Conservation (phyloP, 140 eudicot genomes). For the Flaveria floridana region DNA sequence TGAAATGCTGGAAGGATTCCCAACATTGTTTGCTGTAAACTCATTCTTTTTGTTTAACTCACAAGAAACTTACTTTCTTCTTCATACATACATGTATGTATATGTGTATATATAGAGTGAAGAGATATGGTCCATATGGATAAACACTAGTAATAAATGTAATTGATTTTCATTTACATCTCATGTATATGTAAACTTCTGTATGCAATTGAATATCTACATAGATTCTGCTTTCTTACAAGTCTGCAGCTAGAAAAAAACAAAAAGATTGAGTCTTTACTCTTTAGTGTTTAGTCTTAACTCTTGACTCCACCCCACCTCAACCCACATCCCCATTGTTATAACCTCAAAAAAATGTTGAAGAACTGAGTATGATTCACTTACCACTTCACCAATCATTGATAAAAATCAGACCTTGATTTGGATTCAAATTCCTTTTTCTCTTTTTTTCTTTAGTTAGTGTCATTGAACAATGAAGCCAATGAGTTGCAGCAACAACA, state of each 20-base stretch:
- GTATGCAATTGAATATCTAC: slow-evolving; percentile 8
- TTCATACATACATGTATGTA: not conserved
- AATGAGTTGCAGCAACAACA: slow-evolving; percentile 36
- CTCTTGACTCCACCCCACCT: slow-evolving; percentile 15
- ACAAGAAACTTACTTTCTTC: slow-evolving; percentile 70
- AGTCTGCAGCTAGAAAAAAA: slow-evolving; percentile 67
- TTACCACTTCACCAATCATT: slow-evolving; percentile 60
- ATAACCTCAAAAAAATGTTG: slow-evolving; percentile 34
- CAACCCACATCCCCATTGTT: not conserved
- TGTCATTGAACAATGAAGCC: slow-evolving; percentile 49
- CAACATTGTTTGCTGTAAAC: slow-evolving; percentile 89
- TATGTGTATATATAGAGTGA: not conserved
- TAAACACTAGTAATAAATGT: slow-evolving; percentile 24
- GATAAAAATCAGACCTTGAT: slow-evolving; percentile 26
- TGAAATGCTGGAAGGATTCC: slow-evolving; percentile 78
- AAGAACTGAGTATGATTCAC: slow-evolving; percentile 36
- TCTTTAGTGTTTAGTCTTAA: slow-evolving; percentile 22
- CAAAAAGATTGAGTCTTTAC: slow-evolving; percentile 34
- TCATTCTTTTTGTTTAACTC: slow-evolving; percentile 94
- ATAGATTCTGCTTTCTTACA: slow-evolving; percentile 48
- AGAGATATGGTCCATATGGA: not conserved
- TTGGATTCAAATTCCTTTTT: not conserved
- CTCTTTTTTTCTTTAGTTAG: not conserved
- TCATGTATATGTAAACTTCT: slow-evolving; percentile 11
- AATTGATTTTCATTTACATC: slow-evolving; percentile 19